Percentiles rank a stretch among this genome's conserved stretches.
These are phyloP conservation scores for Mycocentrospora acerina DNA, from an alignment of 2,329 filamentous ascomycete species.

Conservation along the genomic window DNA sequence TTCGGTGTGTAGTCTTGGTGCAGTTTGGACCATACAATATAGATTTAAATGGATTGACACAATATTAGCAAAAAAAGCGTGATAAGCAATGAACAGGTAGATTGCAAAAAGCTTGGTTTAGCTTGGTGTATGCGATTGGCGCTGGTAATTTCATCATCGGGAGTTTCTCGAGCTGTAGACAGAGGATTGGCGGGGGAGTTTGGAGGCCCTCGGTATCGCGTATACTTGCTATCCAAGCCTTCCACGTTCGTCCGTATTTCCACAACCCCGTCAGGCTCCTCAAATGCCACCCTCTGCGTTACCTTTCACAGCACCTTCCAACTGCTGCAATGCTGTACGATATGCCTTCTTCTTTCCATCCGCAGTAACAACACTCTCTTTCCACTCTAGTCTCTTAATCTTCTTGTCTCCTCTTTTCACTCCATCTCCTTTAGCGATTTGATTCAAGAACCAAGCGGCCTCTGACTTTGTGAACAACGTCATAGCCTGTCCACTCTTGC, in stretches of 20 bases:
- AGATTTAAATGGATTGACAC: too few relatives aligned
- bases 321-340: slow-evolving; percentile 58
- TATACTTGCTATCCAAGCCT: not conserved
- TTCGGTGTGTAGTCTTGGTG: too few relatives aligned
- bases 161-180: too few relatives aligned
- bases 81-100: too few relatives aligned
- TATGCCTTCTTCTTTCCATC: slow-evolving; percentile 46
- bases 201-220: not conserved
- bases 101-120: too few relatives aligned
- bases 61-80: too few relatives aligned
- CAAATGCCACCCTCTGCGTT: slow-evolving; percentile 11
- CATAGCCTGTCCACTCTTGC: slow-evolving; percentile 75
- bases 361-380: slow-evolving; percentile 43
- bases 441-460: slow-evolving; percentile 88
- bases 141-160: too few relatives aligned
- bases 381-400: slow-evolving; percentile 49
- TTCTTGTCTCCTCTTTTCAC: slow-evolving; percentile 50
- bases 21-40: too few relatives aligned
- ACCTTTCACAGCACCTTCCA: slow-evolving; percentile 62
- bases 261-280: slow-evolving; percentile 1
- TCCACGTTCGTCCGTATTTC: not conserved
- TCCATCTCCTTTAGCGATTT: slow-evolving; percentile 64
- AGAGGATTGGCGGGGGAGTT: not conserved
- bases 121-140: too few relatives aligned
- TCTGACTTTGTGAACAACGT: slow-evolving; percentile 81